Percentiles rank a stretch among this genome's conserved stretches.
phyloP scores from a whole-genome alignment of 1,139 yeast species.

The Saccharomyces hybrid region DNA sequence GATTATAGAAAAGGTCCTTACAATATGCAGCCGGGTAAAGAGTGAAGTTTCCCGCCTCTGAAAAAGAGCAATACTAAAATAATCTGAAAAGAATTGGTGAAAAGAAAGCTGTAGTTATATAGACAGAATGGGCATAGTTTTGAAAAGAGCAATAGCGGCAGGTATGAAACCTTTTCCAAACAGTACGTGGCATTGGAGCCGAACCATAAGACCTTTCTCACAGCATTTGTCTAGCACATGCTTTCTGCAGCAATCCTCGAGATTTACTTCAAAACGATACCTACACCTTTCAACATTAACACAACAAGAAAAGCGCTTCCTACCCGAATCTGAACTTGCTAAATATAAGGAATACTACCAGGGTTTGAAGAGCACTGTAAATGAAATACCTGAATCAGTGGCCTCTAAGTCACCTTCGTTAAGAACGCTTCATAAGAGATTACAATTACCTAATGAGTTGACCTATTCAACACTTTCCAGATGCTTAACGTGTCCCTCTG shows the following conservation, averaged over 20 bases:
- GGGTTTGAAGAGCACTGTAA: slow-evolving; percentile 15
- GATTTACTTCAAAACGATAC: background rate
- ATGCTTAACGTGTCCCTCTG: slow-evolving; percentile 52
- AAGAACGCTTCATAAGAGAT: slow-evolving; percentile 72
- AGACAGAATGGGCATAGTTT: background rate
- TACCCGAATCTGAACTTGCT: slow-evolving; percentile 12
- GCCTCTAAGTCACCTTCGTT: slow-evolving; percentile 59
- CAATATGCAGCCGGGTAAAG: background rate
- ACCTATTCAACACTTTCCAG: slow-evolving; percentile 68
- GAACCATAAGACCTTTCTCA: background rate
- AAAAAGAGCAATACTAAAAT: background rate
- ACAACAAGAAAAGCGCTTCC: background rate
- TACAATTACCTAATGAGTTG: slow-evolving; percentile 50
- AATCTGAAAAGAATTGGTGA: background rate
- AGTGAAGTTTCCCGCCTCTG: background rate
- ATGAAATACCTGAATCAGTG: slow-evolving; percentile 37
- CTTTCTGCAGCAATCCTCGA: background rate
- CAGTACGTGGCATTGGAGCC: background rate
- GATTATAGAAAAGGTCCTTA: background rate
- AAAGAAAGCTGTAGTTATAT: background rate
- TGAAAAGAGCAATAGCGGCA: background rate
- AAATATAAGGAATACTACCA: slow-evolving; percentile 23
- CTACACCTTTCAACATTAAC: background rate
- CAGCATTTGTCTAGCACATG: background rate
- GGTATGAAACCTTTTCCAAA: background rate